These are phyloP conservation scores for Calamus simplicifolius DNA, from an alignment of 176 grass and related monocot species.

Conservation along the genomic window DNA sequence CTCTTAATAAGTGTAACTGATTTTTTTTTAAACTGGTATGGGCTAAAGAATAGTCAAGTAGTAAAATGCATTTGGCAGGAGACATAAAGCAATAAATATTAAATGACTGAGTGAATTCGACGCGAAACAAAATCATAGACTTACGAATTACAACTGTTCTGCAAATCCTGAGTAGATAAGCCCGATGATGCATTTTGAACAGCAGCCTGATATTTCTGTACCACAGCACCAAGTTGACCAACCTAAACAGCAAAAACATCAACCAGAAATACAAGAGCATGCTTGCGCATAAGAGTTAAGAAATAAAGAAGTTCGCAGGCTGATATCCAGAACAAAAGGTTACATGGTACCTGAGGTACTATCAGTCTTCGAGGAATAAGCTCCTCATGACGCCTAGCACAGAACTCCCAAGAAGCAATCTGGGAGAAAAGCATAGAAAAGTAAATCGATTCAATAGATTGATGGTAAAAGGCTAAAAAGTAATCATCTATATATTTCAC, in stretches of 20 bases:
- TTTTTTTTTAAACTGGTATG: too few relatives aligned
- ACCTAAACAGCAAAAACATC: slow-evolving; percentile 46
- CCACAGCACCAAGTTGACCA: slow-evolving; percentile 70
- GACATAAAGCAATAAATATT: slow-evolving; percentile 11
- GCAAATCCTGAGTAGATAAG: slow-evolving; percentile 71
- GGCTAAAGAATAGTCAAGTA: not conserved
- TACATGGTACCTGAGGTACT: slow-evolving; percentile 61
- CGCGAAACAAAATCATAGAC: slow-evolving; percentile 15
- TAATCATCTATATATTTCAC: slow-evolving; percentile 26
- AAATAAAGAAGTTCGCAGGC: not conserved
- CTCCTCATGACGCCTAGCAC: slow-evolving; percentile 85
- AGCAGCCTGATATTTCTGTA: slow-evolving; percentile 76
- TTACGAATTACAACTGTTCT: slow-evolving; percentile 94
- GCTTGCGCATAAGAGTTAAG: not conserved
- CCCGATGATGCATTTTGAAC: slow-evolving; percentile 49
- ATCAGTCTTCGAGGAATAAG: slow-evolving; percentile 90
- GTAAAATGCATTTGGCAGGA: not conserved
- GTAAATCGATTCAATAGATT: not conserved
- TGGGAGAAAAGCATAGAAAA: slow-evolving; percentile 21
- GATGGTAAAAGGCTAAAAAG: not conserved
- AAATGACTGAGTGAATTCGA: slow-evolving; percentile 17
- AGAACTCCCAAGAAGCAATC: slow-evolving; percentile 97
- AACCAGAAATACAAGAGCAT: slow-evolving; percentile 7
- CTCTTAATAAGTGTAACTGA: too few relatives aligned
- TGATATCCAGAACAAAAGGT: slow-evolving; percentile 5